These are phyloP conservation scores for Ogataea allantospora DNA, from an alignment of 805 yeast species.

Conservation along the genomic window DNA sequence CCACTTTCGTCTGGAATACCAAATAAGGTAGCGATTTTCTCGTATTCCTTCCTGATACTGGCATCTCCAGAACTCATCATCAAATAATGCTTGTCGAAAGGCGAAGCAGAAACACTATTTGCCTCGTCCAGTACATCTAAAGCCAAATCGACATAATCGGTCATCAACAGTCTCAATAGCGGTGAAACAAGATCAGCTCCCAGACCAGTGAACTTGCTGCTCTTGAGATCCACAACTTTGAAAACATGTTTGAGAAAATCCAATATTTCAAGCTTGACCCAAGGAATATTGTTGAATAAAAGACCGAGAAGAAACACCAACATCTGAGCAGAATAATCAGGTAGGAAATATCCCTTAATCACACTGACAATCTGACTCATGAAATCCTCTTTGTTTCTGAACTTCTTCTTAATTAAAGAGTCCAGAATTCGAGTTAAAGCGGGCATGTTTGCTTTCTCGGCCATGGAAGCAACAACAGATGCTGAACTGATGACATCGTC, in stretches of 20 bases:
- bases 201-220: constrained; percentile 78
- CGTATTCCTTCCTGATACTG: constrained; percentile 75
- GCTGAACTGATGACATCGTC: constrained; percentile 54
- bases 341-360: constrained; percentile 67
- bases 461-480: constrained; percentile 56
- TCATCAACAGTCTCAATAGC: constrained; percentile 68
- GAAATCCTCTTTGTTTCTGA: constrained; percentile 89
- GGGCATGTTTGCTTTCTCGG: constrained; percentile 51
- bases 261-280: constrained; percentile 83
- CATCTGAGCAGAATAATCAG: constrained; percentile 68
- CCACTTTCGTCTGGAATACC: constrained; percentile 96
- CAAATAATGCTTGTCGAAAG: constrained; percentile 85
- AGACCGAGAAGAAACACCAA: constrained; percentile 76
- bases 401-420: constrained; percentile 73
- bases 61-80: constrained; percentile 88
- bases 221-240: constrained; percentile 71
- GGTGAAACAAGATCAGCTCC: constrained; percentile 97
- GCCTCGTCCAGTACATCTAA: constrained; percentile 87
- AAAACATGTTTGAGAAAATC: constrained; percentile 69
- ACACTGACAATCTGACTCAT: constrained; percentile 74
- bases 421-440: constrained; percentile 66
- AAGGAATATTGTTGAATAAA: constrained; percentile 67
- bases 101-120: constrained; percentile 81
- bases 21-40: constrained; percentile 81
- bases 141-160: constrained; percentile 87